Percentiles rank a stretch among this genome's conserved stretches.
phyloP scores from a whole-genome alignment of 2,329 filamentous ascomycete genomes.

The Ceratocystis cacaofunesta region DNA sequence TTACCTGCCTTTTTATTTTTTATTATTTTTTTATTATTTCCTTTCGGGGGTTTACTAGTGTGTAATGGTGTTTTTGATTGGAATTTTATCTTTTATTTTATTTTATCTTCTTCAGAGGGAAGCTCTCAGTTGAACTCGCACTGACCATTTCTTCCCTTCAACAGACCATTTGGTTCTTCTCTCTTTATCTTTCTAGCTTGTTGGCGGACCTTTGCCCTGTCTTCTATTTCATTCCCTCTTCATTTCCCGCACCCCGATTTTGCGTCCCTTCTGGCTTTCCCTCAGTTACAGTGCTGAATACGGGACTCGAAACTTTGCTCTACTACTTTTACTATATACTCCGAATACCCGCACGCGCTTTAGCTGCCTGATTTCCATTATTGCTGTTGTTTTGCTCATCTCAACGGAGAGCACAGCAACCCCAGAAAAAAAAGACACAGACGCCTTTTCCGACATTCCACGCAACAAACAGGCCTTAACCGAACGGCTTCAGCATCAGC shows the following conservation, averaged over 20 bases:
- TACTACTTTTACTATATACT: conserved; percentile 3
- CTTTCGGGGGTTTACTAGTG: not conserved
- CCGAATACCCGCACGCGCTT: not conserved
- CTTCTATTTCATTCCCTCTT: not conserved
- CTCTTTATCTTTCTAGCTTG: not conserved
- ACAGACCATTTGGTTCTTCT: conserved; percentile 1
- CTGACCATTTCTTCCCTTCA: not conserved
- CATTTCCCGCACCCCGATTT: not conserved
- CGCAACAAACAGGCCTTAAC: conserved; percentile 4
- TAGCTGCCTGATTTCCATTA: not conserved
- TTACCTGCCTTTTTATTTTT: not conserved
- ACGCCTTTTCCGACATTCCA: not conserved
- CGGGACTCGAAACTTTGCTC: not conserved
- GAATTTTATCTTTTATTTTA: not conserved
- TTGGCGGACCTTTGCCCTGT: not conserved
- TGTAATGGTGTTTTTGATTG: not conserved
- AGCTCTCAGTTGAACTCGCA: not conserved
- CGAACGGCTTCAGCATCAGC: not conserved
- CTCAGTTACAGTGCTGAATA: not conserved
- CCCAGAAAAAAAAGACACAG: not conserved
- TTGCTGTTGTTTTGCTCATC: not conserved
- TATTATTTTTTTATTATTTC: not conserved
- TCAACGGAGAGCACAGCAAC: not conserved
- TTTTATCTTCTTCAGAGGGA: not conserved
- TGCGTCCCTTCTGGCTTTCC: not conserved